These are phyloP conservation scores for Coemansia sp. DNA, from an alignment of 192 early-diverging fungal species.

Conservation along the genomic window DNA sequence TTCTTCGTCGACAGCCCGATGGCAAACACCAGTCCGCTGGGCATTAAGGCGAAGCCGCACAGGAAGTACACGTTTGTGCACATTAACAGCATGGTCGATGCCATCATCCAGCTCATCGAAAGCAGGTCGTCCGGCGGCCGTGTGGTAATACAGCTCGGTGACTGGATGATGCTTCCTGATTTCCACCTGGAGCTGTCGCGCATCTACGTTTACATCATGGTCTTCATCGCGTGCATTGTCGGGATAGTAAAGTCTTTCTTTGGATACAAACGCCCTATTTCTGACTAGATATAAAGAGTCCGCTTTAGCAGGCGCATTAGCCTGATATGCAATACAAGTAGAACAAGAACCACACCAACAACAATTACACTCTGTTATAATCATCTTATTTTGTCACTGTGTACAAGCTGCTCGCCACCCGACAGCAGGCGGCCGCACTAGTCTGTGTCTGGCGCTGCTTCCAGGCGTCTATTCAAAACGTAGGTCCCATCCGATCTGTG, in stretches of 20 bases:
- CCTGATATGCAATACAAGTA: too few relatives aligned
- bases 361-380: too few relatives aligned
- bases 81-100: constrained; percentile 14
- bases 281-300: background rate
- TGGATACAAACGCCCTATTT: background rate
- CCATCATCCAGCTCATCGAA: constrained; percentile 11
- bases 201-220: background rate
- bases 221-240: background rate
- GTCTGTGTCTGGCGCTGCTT: too few relatives aligned
- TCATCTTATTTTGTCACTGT: too few relatives aligned
- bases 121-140: background rate
- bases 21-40: constrained; percentile 4
- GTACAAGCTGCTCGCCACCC: too few relatives aligned
- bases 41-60: background rate
- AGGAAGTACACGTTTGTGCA: constrained; percentile 5
- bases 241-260: too few relatives aligned
- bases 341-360: too few relatives aligned
- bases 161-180: constrained; percentile 1
- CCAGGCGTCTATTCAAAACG: too few relatives aligned
- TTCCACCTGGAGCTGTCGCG: background rate
- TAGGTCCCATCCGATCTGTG: too few relatives aligned
- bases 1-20: constrained; percentile 35
- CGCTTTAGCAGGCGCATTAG: too few relatives aligned
- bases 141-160: background rate
- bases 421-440: too few relatives aligned